phyloP scores from a whole-genome alignment of 2,329 filamentous ascomycete species.

The Phialocephala subalpina region DNA sequence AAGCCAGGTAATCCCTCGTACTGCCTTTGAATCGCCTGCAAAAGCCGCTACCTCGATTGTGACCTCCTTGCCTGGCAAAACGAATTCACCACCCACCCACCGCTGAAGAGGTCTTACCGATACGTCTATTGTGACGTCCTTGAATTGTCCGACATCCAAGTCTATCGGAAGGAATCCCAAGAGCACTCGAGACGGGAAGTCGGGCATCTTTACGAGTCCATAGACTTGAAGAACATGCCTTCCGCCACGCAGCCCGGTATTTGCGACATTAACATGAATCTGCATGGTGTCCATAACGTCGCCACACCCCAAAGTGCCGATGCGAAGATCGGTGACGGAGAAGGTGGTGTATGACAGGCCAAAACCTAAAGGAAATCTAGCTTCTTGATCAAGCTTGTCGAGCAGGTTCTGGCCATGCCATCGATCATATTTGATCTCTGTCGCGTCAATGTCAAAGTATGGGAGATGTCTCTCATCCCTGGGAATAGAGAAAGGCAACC shows the following conservation, averaged over 20 bases:
- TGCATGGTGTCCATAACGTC: not conserved
- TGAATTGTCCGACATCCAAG: too few relatives aligned
- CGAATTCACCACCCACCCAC: too few relatives aligned
- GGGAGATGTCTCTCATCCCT: conserved; percentile 2
- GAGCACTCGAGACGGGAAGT: too few relatives aligned
- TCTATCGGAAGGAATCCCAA: too few relatives aligned
- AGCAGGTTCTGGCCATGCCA: conserved; percentile 3
- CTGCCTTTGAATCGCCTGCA: too few relatives aligned
- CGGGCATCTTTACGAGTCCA: not conserved
- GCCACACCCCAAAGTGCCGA: not conserved
- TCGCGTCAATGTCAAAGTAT: conserved; percentile 4
- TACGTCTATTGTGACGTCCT: too few relatives aligned
- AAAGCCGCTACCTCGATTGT: too few relatives aligned
- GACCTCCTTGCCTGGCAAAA: too few relatives aligned
- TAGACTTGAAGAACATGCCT: conserved; percentile 1
- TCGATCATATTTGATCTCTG: conserved; percentile 7
- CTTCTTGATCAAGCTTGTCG: not conserved
- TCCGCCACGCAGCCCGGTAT: not conserved
- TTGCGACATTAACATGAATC: not conserved
- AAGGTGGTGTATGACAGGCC: conserved; percentile 11
- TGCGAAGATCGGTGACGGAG: not conserved
- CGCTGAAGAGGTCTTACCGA: too few relatives aligned
- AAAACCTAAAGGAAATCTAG: conserved; percentile 9
- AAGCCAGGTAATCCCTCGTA: too few relatives aligned
- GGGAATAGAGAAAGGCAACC: conserved; percentile 28